A percentile compares a stretch with the other conserved stretches of the same genome.
These are phyloP conservation scores for Stachybotrys echinatus DNA, from an alignment of 2,329 filamentous ascomycete species.

Conservation along the genomic window DNA sequence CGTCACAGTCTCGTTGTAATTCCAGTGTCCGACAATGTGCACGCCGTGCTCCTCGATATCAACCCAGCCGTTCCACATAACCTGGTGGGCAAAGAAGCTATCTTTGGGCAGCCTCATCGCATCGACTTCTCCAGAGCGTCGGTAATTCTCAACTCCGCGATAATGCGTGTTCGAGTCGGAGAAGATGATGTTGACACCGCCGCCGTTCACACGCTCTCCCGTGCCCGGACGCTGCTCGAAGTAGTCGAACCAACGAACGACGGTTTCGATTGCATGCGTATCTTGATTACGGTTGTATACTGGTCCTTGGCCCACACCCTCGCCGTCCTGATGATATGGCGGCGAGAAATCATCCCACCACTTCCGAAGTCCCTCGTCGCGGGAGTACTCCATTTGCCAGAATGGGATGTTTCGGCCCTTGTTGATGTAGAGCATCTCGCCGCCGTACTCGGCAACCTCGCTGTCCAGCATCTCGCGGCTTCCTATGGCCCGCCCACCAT, in stretches of 20 bases:
- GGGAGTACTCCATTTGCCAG: not conserved
- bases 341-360: not conserved
- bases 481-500: not conserved
- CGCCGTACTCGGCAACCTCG: not conserved
- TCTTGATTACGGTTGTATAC: conserved; percentile 1
- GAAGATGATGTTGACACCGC: not conserved
- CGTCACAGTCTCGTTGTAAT: not conserved
- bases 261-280: not conserved
- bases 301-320: not conserved
- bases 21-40: not conserved
- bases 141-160: not conserved
- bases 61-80: not conserved
- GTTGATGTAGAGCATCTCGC: not conserved
- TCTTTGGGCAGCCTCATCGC: not conserved
- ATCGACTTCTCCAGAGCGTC: not conserved
- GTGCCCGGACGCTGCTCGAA: not conserved
- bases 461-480: not conserved
- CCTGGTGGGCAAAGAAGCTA: not conserved
- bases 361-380: not conserved
- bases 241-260: not conserved
- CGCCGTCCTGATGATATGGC: not conserved
- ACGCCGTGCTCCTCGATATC: not conserved
- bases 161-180: not conserved
- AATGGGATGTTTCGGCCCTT: not conserved
- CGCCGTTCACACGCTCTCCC: not conserved